Evolutionary conservation across 1,139 yeast genomes (phyloP).

Genomic region (Sugiyamaella castrensis): DNA sequence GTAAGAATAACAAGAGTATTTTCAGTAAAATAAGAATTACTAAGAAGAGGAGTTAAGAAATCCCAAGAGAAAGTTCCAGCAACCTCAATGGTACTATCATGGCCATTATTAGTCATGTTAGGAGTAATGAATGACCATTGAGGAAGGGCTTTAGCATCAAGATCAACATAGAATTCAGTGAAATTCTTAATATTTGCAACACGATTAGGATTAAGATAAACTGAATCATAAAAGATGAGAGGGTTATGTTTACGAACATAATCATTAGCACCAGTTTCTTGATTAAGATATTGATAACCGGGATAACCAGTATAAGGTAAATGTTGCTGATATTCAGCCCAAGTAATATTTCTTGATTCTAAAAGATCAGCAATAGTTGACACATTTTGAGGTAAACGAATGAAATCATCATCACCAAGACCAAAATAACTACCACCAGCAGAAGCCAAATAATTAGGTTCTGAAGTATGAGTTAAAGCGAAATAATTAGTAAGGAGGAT

Average conservation of each 20-base stretch:
- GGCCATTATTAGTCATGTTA: slow-evolving; percentile 51
- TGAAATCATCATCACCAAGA: slow-evolving; percentile 44
- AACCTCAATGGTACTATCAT: slow-evolving; percentile 44
- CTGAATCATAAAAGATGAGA: slow-evolving; percentile 42
- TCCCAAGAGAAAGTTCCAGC: slow-evolving; percentile 46
- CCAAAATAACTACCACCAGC: slow-evolving; percentile 51
- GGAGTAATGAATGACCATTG: slow-evolving; percentile 52
- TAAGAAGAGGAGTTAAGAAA: slow-evolving; percentile 44
- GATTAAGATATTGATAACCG: slow-evolving; percentile 46
- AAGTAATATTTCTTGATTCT: slow-evolving; percentile 44
- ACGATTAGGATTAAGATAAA: slow-evolving; percentile 37
- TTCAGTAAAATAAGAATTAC: slow-evolving; percentile 45
- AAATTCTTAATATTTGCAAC: slow-evolving; percentile 46
- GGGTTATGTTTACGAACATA: slow-evolving; percentile 53
- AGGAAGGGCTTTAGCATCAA: slow-evolving; percentile 42
- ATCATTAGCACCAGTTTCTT: slow-evolving; percentile 43
- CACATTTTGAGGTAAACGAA: slow-evolving; percentile 43
- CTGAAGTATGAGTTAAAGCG: slow-evolving; percentile 50
- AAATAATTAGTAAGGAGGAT: slow-evolving; percentile 48
- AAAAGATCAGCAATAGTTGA: slow-evolving; percentile 47
- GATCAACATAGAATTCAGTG: slow-evolving; percentile 43
- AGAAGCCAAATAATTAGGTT: slow-evolving; percentile 50
- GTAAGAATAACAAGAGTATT: slow-evolving; percentile 45
- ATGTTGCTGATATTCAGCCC: slow-evolving; percentile 52
- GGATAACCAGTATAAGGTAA: slow-evolving; percentile 49